Percentiles rank a stretch among this genome's conserved stretches.
Conservation (phyloP, 257 asterid genomes). For the Primulina tabacum region DNA sequence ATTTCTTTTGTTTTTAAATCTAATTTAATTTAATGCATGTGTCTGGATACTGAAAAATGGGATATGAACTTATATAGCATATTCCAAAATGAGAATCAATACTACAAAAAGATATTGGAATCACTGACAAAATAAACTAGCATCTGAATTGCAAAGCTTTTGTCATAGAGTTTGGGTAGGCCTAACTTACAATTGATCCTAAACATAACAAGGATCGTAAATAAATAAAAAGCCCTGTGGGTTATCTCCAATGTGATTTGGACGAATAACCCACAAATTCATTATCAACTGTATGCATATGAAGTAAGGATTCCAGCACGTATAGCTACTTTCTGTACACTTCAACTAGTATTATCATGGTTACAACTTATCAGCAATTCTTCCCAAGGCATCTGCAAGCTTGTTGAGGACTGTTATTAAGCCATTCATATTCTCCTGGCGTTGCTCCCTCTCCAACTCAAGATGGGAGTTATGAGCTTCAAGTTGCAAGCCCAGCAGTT, state of each 20-base stretch:
- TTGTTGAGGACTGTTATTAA: conserved; percentile 64
- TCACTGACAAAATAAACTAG: background rate
- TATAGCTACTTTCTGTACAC: conserved; percentile 30
- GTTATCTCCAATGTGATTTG: conserved; percentile 19
- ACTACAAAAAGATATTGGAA: too few relatives aligned
- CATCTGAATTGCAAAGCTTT: background rate
- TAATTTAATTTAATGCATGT: too few relatives aligned
- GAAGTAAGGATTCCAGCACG: conserved; percentile 15
- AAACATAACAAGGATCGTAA: background rate
- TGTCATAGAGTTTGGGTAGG: background rate
- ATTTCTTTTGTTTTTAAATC: too few relatives aligned
- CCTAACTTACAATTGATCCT: background rate
- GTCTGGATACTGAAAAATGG: too few relatives aligned
- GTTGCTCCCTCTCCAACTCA: conserved; percentile 70
- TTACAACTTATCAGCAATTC: conserved; percentile 87
- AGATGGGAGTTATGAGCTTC: conserved; percentile 65
- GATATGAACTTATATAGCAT: too few relatives aligned
- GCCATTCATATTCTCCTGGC: conserved; percentile 57
- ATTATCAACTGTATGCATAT: conserved; percentile 8
- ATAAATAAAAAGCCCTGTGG: background rate
- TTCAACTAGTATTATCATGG: conserved; percentile 2
- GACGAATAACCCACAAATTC: conserved; percentile 28
- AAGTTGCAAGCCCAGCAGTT: conserved; percentile 58
- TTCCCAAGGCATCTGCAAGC: conserved; percentile 77
- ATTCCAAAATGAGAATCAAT: too few relatives aligned